A percentile compares a stretch with the other conserved stretches of the same genome.
phyloP scores from a whole-genome alignment of 352 stramenopile genomes.

The Phytophthora macrochlamydospora region DNA sequence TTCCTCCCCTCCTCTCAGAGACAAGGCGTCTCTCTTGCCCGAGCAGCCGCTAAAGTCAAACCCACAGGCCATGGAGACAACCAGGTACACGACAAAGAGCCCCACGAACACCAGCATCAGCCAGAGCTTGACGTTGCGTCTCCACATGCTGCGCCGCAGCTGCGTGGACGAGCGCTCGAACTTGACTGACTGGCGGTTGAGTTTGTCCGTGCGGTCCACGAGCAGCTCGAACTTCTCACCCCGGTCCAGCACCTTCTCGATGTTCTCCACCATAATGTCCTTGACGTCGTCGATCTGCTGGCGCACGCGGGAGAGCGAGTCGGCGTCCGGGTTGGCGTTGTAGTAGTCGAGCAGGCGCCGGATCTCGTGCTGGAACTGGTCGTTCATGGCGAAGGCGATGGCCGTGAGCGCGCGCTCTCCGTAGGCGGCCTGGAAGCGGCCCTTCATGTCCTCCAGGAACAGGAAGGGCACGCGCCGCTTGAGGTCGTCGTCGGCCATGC shows the following conservation, averaged over 20 bases:
- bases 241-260: conserved; percentile 98
- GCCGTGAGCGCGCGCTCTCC: conserved; percentile 83
- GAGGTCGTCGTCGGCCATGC: conserved; percentile 96
- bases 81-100: conserved; percentile 86
- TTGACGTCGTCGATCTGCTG: conserved; percentile 98
- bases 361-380: conserved; percentile 96
- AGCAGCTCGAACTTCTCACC: conserved; percentile 99
- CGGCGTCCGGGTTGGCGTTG: conserved; percentile 89
- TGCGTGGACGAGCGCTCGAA: conserved; percentile 94
- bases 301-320: conserved; percentile 93
- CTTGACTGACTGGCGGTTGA: conserved; percentile 97
- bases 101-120: conserved; percentile 75
- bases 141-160: conserved; percentile 90
- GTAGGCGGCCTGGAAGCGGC: conserved; percentile 86
- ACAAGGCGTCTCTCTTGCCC: conserved; percentile 35
- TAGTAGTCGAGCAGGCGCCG: conserved; percentile 89
- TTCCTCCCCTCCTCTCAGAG: conserved; percentile 24
- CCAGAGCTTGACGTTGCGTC: conserved; percentile 90
- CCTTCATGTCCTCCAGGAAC: conserved; percentile 98
- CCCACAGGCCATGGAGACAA: conserved; percentile 88
- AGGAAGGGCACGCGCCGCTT: conserved; percentile 97
- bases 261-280: conserved; percentile 99
- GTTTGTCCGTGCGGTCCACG: conserved; percentile 93
- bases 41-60: conserved; percentile 85
- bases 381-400: conserved; percentile 98